Base-by-base conservation (phyloP, 768 basidiomycete species). In the Tricholoma furcatifolium region DNA sequence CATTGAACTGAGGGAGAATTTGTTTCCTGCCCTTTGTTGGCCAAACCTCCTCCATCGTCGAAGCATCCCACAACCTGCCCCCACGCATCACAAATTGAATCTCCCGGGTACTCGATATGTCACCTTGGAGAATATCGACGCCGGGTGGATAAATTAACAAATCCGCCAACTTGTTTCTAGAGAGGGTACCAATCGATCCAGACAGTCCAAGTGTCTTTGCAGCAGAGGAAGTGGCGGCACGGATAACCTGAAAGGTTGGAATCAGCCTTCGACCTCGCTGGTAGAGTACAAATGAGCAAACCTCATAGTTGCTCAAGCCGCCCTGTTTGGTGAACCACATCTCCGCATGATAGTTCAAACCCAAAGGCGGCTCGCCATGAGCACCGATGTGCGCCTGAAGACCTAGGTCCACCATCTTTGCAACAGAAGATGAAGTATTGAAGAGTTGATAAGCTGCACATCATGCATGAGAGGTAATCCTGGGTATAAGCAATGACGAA, bases 341-440 rank as follows among this genome's bases (percentile, higher is more conserved):
- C 60, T 90, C 88, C 17, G 82, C 79, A 54, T 90, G 88, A 58
- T 89, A 91, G 69, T 86, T 87, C n/a, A 84, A 62, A 0, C 88
- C 88, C 10, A 87, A 65, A 0, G 88, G 87, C 2, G 81, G 78
- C 64, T 88, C 84, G 15, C 88, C 88, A 60, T 90, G 88, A 0
- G 87, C 87, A 20, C 87, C 88, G 53, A 90, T 84, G 58, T 86
- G 81, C 2, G 82, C 74, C 21, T 74, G 70, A 14, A 88, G 65
- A 11, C 87, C 87, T 50, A 75, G 79, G 24, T 76, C 67, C 17
- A 88, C 81, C 85, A 90, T 85, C 61, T 82, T 81, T 0, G 85
- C 83, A 9, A 84, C 75, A 2, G 87, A 87, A 10, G 67, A 70
- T 6, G 87, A 88, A 4, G 83, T 85, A 59, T 90, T 90, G 66